These are phyloP conservation scores for Collariella sp. DNA, from an alignment of 495 filamentous ascomycete species.

Conservation along the genomic window DNA sequence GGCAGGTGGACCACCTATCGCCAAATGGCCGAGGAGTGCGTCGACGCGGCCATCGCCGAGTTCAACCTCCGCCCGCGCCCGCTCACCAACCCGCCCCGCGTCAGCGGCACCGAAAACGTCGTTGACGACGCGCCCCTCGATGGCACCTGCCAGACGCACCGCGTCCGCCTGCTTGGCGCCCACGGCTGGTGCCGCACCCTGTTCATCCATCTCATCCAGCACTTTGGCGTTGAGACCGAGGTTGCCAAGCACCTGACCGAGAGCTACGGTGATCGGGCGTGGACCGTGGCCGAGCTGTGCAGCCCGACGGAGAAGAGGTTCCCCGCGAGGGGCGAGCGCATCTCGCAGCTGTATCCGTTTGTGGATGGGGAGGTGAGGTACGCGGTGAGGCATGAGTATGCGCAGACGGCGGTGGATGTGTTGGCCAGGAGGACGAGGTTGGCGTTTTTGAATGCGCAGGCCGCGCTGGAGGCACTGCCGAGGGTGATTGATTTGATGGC, in stretches of 20 bases:
- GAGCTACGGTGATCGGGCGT: slow-evolving; percentile 91
- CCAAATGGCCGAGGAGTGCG: slow-evolving; percentile 96
- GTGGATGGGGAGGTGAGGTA: slow-evolving; percentile 95
- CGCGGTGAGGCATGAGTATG: slow-evolving; percentile 83
- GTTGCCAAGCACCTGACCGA: slow-evolving; percentile 84
- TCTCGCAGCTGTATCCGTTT: slow-evolving; percentile 81
- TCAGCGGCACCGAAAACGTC: slow-evolving; percentile 68
- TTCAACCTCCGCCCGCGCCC: slow-evolving; percentile 64
- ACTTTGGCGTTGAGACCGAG: slow-evolving; percentile 91
- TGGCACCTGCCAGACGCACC: slow-evolving; percentile 84
- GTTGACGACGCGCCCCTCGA: slow-evolving; percentile 70
- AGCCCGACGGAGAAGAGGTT: slow-evolving; percentile 74
- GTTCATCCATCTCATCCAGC: slow-evolving; percentile 97
- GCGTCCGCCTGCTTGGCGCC: slow-evolving; percentile 81
- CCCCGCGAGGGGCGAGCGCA: slow-evolving; percentile 76
- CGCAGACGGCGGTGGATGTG: slow-evolving; percentile 88
- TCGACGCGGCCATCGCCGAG: slow-evolving; percentile 74
- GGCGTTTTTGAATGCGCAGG: slow-evolving; percentile 93
- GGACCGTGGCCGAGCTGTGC: slow-evolving; percentile 85
- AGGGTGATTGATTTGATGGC: slow-evolving; percentile 87
- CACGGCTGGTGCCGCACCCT: slow-evolving; percentile 93
- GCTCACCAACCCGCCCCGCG: slow-evolving; percentile 52
- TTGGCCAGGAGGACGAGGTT: slow-evolving; percentile 79
- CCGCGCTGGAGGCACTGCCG: slow-evolving; percentile 84
- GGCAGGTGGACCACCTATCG: slow-evolving; percentile 99